These are phyloP conservation scores for Nemophila menziesii DNA, from an alignment of 257 asterid species.

Conservation along the genomic window DNA sequence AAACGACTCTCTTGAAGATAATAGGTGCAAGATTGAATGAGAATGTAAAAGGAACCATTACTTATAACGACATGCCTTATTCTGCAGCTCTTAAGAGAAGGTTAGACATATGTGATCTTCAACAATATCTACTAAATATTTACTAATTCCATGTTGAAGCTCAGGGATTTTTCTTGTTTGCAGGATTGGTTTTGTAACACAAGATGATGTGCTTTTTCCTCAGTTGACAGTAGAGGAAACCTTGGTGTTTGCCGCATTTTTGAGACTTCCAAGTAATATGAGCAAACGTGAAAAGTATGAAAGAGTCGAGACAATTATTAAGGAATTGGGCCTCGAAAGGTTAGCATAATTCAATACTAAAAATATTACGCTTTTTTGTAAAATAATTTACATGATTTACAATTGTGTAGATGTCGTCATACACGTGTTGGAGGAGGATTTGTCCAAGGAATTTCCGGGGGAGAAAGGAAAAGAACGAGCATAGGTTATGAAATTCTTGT, in stretches of 20 bases:
- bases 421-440: constrained; percentile 84
- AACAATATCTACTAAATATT: not conserved
- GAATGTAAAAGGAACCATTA: constrained; percentile 57
- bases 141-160: not conserved
- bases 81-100: constrained; percentile 71
- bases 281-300: constrained; percentile 53
- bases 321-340: constrained; percentile 92
- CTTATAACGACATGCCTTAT: constrained; percentile 61
- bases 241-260: constrained; percentile 65
- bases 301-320: constrained; percentile 52
- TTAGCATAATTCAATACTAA: constrained; percentile 4
- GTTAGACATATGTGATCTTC: constrained; percentile 14
- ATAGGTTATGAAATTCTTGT: constrained; percentile 91
- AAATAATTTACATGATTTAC: not conserved
- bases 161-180: constrained; percentile 1
- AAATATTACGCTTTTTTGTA: not conserved
- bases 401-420: constrained; percentile 54
- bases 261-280: constrained; percentile 70
- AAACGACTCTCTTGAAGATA: constrained; percentile 69
- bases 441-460: constrained; percentile 79
- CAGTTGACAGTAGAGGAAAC: constrained; percentile 92
- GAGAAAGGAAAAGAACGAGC: constrained; percentile 91
- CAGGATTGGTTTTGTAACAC: constrained; percentile 92
- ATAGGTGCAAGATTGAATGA: constrained; percentile 66
- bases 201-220: constrained; percentile 84